Percentiles rank a stretch among this genome's conserved stretches.
Evolutionary conservation across 257 asterid genomes (phyloP).

Genomic region (Linaria vulgaris): DNA sequence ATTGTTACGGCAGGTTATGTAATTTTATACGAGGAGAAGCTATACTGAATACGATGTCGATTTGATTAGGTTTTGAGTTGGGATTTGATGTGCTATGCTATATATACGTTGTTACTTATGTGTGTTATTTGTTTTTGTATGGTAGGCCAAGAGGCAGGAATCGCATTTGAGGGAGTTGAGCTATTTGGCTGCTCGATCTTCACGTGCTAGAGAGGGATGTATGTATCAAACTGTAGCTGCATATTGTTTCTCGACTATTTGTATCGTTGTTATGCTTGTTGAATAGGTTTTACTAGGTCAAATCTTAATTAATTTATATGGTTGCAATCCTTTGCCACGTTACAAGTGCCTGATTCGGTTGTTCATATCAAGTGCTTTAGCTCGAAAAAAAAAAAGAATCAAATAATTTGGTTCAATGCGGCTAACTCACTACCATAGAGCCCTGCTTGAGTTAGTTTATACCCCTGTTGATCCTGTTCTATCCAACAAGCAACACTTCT

Average conservation of each 20-base stretch:
- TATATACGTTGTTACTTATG: neutral
- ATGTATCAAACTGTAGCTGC: conserved; percentile 21
- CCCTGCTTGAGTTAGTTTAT: no score
- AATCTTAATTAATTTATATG: neutral
- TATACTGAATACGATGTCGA: neutral
- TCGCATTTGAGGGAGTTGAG: conserved; percentile 61
- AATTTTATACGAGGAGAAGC: no score
- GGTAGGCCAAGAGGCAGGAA: conserved; percentile 64
- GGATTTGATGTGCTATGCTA: conserved; percentile 6
- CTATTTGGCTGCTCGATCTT: conserved; percentile 42
- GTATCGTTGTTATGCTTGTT: neutral
- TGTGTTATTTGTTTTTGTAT: conserved; percentile 13
- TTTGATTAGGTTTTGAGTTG: neutral
- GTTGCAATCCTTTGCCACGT: neutral
- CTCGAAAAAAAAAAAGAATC: neutral
- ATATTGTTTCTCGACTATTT: conserved; percentile 10
- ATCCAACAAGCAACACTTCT: no score
- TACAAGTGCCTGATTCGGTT: conserved; percentile 1
- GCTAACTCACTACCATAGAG: no score
- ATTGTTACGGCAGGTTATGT: no score
- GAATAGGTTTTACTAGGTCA: neutral
- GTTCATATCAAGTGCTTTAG: neutral
- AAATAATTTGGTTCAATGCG: neutral
- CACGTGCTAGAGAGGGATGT: conserved; percentile 47
- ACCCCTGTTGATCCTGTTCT: no score